Evolutionary conservation across 2,329 filamentous ascomycete genomes (phyloP).

Genomic region (Leptographium wingfieldii): DNA sequence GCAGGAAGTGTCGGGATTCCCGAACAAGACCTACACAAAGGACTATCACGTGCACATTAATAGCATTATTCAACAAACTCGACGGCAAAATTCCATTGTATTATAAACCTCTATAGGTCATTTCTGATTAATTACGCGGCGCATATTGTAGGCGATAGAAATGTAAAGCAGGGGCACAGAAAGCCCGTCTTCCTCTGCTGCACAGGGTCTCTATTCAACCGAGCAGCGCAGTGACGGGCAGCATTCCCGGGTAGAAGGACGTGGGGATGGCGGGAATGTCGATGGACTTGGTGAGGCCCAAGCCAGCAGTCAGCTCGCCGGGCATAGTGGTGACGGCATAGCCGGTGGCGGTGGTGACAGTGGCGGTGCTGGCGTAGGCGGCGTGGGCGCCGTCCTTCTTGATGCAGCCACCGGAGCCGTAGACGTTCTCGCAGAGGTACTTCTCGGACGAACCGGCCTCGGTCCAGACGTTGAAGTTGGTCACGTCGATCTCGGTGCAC

Average conservation of each 20-base stretch:
- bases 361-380: slow-evolving; percentile 4
- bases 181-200: no score
- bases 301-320: slow-evolving; percentile 7
- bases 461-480: slow-evolving; percentile 15
- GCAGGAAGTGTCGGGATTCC: no score
- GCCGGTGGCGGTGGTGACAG: background rate
- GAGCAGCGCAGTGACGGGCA: background rate
- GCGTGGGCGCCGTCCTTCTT: background rate
- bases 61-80: no score
- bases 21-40: no score
- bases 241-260: slow-evolving; percentile 10
- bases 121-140: no score
- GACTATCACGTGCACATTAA: no score
- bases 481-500: slow-evolving; percentile 11
- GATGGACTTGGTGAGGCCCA: slow-evolving; percentile 9
- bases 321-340: background rate
- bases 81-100: no score
- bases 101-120: no score
- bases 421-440: slow-evolving; percentile 13
- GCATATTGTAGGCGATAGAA: no score
- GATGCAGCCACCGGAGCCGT: slow-evolving; percentile 12
- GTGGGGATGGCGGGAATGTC: slow-evolving; percentile 11
- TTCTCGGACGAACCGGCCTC: slow-evolving; percentile 10
- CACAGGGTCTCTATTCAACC: background rate
- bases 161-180: no score